Base-by-base conservation (phyloP, 1,284 basidiomycete species). In the Volvariella surrecta region DNA sequence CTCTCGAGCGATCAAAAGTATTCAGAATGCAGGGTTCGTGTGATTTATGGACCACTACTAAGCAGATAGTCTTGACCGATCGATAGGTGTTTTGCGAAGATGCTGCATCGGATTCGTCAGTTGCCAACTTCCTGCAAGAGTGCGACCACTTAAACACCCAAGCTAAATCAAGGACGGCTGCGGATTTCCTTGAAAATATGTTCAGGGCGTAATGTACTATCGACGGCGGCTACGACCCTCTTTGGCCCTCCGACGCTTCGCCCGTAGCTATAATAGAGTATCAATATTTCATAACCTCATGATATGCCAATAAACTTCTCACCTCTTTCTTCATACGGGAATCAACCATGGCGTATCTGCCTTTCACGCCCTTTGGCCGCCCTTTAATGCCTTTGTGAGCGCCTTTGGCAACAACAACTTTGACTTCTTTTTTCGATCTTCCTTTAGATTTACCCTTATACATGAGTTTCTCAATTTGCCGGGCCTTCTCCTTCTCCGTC, bases 301-400 rank as follows among this genome's bases (percentile, higher is more conserved):
- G 17, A 38, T 2, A 20, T 16, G 41, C 34, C 21, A 43, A 40
- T 11, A 7, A 32, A 39, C 16, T 18, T 56, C 70, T 35, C 38
- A 84, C 82, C 75, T 89, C 86, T 74, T 89, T 89, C 61, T 71
- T 86, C 82, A 87, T 87, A 49, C 88, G 68, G 1, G 84, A 63
- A 58, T 97, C 93, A 7, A 96, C 89, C 89, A 97, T 97, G 46
- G 82, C 67, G 60, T 94, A 95, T 43, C 84, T 74, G 30, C 89
- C 96, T 69, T 96, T 98, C 47, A 97, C 85, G 51, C 96, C 96
- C 63, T 88, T 96, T 16, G 96, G 96, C 47, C 96, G 69, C 7
- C 96, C 96, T 68, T 94, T 88, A 53, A 94, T 61, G 44, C 90
- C 96, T 56, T 80, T 89, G 62, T 96, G 89, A 15, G 76, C 71